Conservation (phyloP, 441 rosid genomes). For the Gossypium trilobum region DNA sequence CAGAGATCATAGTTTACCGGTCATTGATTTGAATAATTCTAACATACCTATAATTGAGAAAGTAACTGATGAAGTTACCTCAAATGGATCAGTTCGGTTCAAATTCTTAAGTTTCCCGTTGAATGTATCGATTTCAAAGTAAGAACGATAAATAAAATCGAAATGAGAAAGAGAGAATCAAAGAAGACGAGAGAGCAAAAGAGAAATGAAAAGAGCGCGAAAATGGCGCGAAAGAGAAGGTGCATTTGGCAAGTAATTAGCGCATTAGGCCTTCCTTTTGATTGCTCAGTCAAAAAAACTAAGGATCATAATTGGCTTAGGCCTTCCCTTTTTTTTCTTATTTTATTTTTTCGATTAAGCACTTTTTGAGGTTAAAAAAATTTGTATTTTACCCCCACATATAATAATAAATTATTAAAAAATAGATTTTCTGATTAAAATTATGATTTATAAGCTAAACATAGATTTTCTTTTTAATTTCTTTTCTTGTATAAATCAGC, state of each 20-base stretch:
- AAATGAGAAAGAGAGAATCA: conserved; percentile 17
- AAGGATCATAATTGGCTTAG: too few species aligned
- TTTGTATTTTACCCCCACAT: too few species aligned
- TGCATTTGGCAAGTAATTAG: conserved; percentile 23
- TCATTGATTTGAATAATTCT: neutral
- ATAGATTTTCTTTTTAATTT: too few species aligned
- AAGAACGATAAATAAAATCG: too few species aligned
- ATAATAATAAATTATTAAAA: too few species aligned
- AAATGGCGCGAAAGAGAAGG: conserved; percentile 36
- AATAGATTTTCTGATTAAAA: too few species aligned
- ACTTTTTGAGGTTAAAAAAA: too few species aligned
- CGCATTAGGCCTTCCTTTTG: neutral
- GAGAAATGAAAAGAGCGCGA: conserved; percentile 18
- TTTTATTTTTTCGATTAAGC: too few species aligned
- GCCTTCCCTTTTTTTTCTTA: too few species aligned
- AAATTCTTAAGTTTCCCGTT: neutral
- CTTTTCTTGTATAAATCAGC: too few species aligned
- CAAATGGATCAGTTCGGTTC: conserved; percentile 10
- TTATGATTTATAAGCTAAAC: too few species aligned
- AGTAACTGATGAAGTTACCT: conserved; percentile 20
- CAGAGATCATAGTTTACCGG: conserved; percentile 13
- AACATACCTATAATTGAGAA: neutral
- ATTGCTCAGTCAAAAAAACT: too few species aligned
- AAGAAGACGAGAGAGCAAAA: conserved; percentile 26
- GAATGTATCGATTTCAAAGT: neutral